Conservation (phyloP, 352 stramenopile species). For the Pseudoperonospora humuli region DNA sequence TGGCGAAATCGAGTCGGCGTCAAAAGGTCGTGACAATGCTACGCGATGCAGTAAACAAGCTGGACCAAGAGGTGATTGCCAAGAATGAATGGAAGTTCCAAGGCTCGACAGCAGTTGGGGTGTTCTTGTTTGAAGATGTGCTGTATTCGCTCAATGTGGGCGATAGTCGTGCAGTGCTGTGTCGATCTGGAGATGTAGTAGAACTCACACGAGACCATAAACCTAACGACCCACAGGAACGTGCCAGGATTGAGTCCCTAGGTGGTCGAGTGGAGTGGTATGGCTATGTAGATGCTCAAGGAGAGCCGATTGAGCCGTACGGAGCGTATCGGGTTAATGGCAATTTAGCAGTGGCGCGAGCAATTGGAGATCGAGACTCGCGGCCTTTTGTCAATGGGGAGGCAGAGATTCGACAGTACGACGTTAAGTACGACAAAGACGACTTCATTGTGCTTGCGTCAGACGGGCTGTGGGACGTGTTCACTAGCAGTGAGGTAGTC, state of each 20-base stretch:
- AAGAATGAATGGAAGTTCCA: conserved; percentile 75
- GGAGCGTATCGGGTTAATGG: conserved; percentile 90
- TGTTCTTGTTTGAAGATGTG: conserved; percentile 67
- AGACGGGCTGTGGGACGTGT: conserved; percentile 92
- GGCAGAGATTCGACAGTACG: conserved; percentile 70
- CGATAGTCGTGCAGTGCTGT: conserved; percentile 91
- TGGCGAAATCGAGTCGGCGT: conserved; percentile 18
- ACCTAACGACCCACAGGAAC: conserved; percentile 77
- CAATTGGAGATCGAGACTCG: conserved; percentile 86
- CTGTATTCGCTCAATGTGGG: conserved; percentile 90
- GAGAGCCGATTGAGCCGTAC: conserved; percentile 83
- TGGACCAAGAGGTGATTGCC: conserved; percentile 53
- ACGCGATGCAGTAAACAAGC: conserved; percentile 33
- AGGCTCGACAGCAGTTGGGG: conserved; percentile 65
- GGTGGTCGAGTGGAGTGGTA: conserved; percentile 88
- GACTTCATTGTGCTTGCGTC: conserved; percentile 91
- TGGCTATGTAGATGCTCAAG: conserved; percentile 76
- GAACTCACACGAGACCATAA: conserved; percentile 87
- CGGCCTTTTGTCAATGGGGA: conserved; percentile 81
- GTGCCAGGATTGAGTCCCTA: conserved; percentile 60
- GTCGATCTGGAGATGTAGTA: conserved; percentile 59
- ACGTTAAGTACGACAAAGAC: conserved; percentile 71
- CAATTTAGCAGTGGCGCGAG: conserved; percentile 86
- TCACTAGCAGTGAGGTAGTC: conserved; percentile 87
- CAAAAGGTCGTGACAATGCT: conserved; percentile 36